Percentiles rank a stretch among this genome's conserved stretches.
Evolutionary conservation across 768 basidiomycete species (phyloP).

Genomic region (Rhizopogon vinicolor): DNA sequence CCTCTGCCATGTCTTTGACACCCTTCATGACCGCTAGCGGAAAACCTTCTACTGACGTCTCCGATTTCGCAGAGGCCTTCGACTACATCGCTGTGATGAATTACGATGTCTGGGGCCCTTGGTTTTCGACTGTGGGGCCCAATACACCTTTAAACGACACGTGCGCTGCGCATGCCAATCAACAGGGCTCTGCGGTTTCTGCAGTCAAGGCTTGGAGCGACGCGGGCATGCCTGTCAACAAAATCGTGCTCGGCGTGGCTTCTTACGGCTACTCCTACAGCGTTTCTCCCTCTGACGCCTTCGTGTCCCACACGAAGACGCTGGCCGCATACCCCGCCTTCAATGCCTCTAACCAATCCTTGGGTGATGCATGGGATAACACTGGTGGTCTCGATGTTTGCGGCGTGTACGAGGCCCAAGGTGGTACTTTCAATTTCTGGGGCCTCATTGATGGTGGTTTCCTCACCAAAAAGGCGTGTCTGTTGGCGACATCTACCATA

Average conservation of each 20-base stretch:
- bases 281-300: conserved; percentile 34
- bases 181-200: conserved; percentile 71
- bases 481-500: conserved; percentile 44
- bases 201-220: conserved; percentile 67
- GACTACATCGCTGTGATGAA: conserved; percentile 64
- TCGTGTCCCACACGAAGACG: conserved; percentile 22
- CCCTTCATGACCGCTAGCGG: conserved; percentile 64
- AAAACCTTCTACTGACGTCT: conserved; percentile 61
- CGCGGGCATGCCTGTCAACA: conserved; percentile 65
- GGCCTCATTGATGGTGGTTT: conserved; percentile 55
- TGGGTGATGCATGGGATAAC: conserved; percentile 57
- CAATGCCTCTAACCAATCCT: conserved; percentile 34
- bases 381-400: conserved; percentile 47
- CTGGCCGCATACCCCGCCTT: conserved; percentile 49
- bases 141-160: conserved; percentile 79
- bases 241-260: conserved; percentile 80
- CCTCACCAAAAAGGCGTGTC: conserved; percentile 28
- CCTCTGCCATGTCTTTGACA: conserved; percentile 50
- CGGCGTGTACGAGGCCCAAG: conserved; percentile 40
- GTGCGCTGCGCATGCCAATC: conserved; percentile 57
- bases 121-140: conserved; percentile 58
- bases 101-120: conserved; percentile 58
- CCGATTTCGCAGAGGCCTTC: conserved; percentile 64
- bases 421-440: conserved; percentile 57
- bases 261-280: conserved; percentile 76